These are phyloP conservation scores for Hypoxylon sp. DNA, from an alignment of 2,329 filamentous ascomycete species.

Conservation along the genomic window DNA sequence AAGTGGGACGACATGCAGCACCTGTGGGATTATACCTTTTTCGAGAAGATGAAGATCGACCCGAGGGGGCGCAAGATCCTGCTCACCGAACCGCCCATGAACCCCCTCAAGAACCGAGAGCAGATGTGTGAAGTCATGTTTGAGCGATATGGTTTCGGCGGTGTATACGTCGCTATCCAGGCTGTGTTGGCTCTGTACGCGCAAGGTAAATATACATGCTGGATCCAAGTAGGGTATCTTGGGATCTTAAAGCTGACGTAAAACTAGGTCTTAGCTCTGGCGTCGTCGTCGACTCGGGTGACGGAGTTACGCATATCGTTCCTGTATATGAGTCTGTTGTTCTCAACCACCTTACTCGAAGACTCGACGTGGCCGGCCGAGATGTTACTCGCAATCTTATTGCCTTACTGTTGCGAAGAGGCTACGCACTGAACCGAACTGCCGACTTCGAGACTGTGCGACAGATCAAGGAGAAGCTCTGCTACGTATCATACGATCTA, in stretches of 20 bases:
- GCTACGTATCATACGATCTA: conserved; percentile 98
- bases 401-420: conserved; percentile 88
- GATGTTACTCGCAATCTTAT: conserved; percentile 99
- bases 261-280: conserved; percentile 79
- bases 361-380: conserved; percentile 93
- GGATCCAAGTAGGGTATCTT: background rate
- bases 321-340: conserved; percentile 98
- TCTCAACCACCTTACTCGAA: conserved; percentile 92
- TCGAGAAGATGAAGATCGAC: conserved; percentile 95
- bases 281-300: conserved; percentile 98
- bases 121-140: conserved; percentile 99
- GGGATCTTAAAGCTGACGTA: conserved; percentile 2
- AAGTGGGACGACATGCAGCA: conserved; percentile 99
- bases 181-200: conserved; percentile 95
- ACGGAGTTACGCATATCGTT: conserved; percentile 98
- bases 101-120: conserved; percentile 94
- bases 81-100: conserved; percentile 96
- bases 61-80: conserved; percentile 94
- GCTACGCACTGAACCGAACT: conserved; percentile 96
- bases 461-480: conserved; percentile 99
- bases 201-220: conserved; percentile 71
- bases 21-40: conserved; percentile 98
- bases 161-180: conserved; percentile 97
- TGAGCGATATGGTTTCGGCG: conserved; percentile 93
- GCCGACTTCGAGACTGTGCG: conserved; percentile 99